Evolutionary conservation across 192 early-diverging fungal species (phyloP), one percentile per base, ranked within the genome.

Genomic region (Coemansia sp.): DNA sequence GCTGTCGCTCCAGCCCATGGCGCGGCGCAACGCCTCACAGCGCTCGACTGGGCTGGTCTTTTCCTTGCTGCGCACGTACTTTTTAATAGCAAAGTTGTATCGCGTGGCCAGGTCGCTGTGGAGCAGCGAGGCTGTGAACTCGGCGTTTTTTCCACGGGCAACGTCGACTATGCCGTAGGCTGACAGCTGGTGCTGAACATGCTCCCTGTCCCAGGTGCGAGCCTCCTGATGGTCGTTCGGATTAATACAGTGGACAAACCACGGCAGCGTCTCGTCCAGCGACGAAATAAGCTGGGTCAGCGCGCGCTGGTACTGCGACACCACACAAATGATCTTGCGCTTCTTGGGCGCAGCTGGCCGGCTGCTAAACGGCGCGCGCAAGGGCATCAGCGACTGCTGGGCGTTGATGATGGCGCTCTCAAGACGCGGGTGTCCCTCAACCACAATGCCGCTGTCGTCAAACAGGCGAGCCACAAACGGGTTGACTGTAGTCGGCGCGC

Each of bases 351-450:
- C 25, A 26, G 26, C 51, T 32, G 67, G 56, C 13, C 60, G 71
- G 53, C 56, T 74, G 22, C 58, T 49, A 30, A 32, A 58, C 8
- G 90, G 88, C 14, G 81, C 63, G 10, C 88, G 83, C 45, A 77
- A 80, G 3, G 89, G 87, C 52, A 85, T 82, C 46, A 79, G 78
- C 5, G 79, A 68, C 68, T 88, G 85, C 68, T 92, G 86, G 3
- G 90, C 90, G 10, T 85, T 80, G 23, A 93, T 84, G 51, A 93
- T 87, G 21, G 87, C 83, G 54, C 82, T 86, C 56, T 82, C 79
- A 57, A 87, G 81, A 10, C 83, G 81, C n/a, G 90, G 92, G 66
- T 94, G 92, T 25, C 83, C 83, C 65, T 92, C 86, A 9, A 86
- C 88, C 32, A 84, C 78, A 17, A 95, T 69, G 30, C 78, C 77